Evolutionary conservation across 1,284 basidiomycete genomes (phyloP), one percentile per base, ranked within the genome.

Genomic region (Agroathelia rolfsii): DNA sequence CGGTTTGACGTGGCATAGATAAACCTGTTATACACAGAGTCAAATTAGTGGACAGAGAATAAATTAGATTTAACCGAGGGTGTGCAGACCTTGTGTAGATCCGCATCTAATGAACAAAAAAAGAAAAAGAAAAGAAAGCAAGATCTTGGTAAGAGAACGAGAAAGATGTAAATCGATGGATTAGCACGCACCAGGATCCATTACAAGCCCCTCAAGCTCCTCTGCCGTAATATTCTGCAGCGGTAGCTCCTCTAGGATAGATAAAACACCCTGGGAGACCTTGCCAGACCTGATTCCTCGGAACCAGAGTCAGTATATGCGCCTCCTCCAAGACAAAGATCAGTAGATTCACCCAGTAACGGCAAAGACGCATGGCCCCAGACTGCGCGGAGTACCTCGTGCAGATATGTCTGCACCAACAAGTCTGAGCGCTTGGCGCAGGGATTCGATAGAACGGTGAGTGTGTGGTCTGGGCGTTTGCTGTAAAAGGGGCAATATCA

Each of bases 391-490:
- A 1, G 76, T 81, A 1, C 81, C 85, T 26, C 72, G 58, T 19
- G 57, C 52, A 1, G 55, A 42, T 16, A 88, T 79, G 7, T 62
- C 58, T 1, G 61, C 55, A 0, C 82, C 84, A 8, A 85, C 69
- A 5, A 61, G 53, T 23, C 64, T 61, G 15, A 94, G 58, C 2
- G 76, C 63, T 2, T 51, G 47, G 6, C 76, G 71, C 31, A 87
- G 65, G 9, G 68, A 64, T 3, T 67, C 58, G 5, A 89, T 56
- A 6, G 72, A 69, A 0, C 71, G 67, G 33, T 76, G 71, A 0
- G 78, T 80, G 46, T 88, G 83, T 5, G 88, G 86, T 10, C 86
- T 72, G 2, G 86, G 82, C 0, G 83, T 77, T 47, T 80, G 77
- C 83, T 85, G 39, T 6, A 14, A 8, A 20, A 20, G 15, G n/a